Evolutionary conservation across 352 stramenopile genomes (phyloP).

Genomic region (Phytopythium aichiense): DNA sequence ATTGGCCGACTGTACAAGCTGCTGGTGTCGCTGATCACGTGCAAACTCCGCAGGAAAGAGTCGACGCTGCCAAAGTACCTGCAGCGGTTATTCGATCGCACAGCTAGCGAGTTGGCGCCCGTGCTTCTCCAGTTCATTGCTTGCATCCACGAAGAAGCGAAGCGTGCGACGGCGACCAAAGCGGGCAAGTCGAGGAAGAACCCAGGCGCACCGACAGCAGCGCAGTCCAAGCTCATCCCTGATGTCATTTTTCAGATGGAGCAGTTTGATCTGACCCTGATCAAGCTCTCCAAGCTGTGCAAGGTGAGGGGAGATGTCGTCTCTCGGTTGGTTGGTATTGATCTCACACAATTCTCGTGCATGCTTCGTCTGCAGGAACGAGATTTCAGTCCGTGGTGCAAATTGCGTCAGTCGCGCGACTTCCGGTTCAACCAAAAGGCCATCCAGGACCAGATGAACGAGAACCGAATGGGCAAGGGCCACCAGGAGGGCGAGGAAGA

Average conservation of each 20-base stretch:
- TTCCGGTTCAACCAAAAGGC: constrained; percentile 48
- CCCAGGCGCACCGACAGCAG: constrained; percentile 6
- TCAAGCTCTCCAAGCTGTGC: constrained; percentile 62
- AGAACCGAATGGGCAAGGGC: constrained; percentile 14
- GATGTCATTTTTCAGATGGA: constrained; percentile 68
- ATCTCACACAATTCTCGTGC: not conserved
- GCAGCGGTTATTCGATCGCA: constrained; percentile 43
- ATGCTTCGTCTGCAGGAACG: constrained; percentile 14
- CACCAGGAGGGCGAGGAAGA: constrained; percentile 4
- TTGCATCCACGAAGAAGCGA: constrained; percentile 44
- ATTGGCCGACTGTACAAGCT: constrained; percentile 52
- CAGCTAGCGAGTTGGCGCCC: constrained; percentile 32
- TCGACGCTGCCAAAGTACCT: constrained; percentile 35
- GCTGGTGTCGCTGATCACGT: constrained; percentile 31
- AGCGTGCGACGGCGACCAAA: constrained; percentile 11
- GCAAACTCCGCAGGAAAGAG: constrained; percentile 40
- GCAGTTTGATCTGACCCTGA: constrained; percentile 60
- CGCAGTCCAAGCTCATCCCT: constrained; percentile 53
- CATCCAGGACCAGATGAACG: constrained; percentile 20
- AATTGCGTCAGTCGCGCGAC: constrained; percentile 41
- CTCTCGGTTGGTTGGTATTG: not conserved
- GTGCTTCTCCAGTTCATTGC: constrained; percentile 46
- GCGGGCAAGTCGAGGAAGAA: constrained; percentile 7
- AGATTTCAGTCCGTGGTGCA: constrained; percentile 52
- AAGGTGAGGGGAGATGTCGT: constrained; percentile 21